Evolutionary conservation across 1,284 basidiomycete species (phyloP).

Genomic region (Cutaneotrichosporon sp.): DNA sequence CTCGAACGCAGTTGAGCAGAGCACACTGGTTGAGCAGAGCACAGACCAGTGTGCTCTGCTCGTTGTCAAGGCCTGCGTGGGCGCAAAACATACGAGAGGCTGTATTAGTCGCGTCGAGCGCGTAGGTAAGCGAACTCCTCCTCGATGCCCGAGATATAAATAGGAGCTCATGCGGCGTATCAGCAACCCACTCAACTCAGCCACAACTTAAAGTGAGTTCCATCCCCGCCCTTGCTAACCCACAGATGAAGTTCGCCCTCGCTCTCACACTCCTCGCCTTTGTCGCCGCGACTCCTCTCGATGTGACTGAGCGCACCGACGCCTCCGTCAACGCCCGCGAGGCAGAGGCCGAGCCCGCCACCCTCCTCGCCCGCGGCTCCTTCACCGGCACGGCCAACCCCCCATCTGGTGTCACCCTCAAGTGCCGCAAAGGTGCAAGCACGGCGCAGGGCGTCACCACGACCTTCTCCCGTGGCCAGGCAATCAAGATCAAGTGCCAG

Average conservation of each 20-base stretch:
- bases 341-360: too few species aligned
- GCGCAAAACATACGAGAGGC: too few species aligned
- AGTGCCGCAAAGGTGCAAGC: not conserved
- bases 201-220: not conserved
- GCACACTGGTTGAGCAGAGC: too few species aligned
- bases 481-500: conserved; percentile 6
- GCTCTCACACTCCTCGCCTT: not conserved
- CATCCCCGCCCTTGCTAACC: not conserved
- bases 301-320: not conserved
- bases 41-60: too few species aligned
- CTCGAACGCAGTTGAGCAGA: too few species aligned
- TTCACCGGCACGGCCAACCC: not conserved
- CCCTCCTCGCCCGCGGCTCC: too few species aligned
- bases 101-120: too few species aligned
- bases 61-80: too few species aligned
- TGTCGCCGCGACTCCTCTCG: not conserved
- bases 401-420: not conserved
- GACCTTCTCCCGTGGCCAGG: not conserved
- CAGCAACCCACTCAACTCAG: not conserved
- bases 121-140: too few species aligned
- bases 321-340: not conserved
- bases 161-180: too few species aligned
- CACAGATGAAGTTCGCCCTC: conserved; percentile 1
- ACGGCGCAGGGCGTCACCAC: not conserved
- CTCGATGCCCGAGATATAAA: too few species aligned